Conservation (phyloP, 2,329 filamentous ascomycete genomes). For the Periconia digitata region DNA sequence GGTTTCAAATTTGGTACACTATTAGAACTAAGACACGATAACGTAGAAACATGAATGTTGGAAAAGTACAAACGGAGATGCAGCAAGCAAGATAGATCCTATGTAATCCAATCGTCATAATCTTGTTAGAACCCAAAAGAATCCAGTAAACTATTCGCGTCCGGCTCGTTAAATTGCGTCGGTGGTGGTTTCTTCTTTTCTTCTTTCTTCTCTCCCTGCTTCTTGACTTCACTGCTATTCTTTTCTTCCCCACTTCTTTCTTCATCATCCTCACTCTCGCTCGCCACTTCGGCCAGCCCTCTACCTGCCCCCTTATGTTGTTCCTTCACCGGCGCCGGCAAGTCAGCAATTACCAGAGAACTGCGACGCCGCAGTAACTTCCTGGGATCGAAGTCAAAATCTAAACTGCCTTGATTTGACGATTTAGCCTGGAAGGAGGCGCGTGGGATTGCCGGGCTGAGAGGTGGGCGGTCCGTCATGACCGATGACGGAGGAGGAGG, state of each 20-base stretch:
- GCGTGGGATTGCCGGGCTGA: slow-evolving; percentile 29
- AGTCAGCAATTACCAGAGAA: slow-evolving; percentile 78
- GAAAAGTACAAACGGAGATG: too few species aligned
- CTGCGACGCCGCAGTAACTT: slow-evolving; percentile 70
- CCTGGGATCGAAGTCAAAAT: slow-evolving; percentile 59
- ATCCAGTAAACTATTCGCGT: slow-evolving; percentile 83
- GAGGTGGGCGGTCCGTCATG: slow-evolving; percentile 15
- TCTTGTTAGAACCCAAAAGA: slow-evolving; percentile 79
- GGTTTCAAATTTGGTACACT: too few species aligned
- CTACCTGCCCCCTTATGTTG: slow-evolving; percentile 23
- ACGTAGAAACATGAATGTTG: too few species aligned
- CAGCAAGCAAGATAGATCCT: too few species aligned
- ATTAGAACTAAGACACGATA: too few species aligned
- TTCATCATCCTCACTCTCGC: slow-evolving; percentile 31
- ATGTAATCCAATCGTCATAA: too few species aligned
- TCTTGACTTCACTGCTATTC: slow-evolving; percentile 19
- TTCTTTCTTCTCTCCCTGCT: slow-evolving; percentile 39
- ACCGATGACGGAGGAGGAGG: slow-evolving; percentile 34
- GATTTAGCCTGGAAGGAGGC: slow-evolving; percentile 22
- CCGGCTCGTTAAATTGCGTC: slow-evolving; percentile 89
- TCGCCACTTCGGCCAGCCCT: slow-evolving; percentile 16
- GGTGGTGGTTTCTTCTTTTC: slow-evolving; percentile 61
- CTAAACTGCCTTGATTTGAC: slow-evolving; percentile 21
- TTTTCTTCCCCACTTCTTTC: slow-evolving; percentile 41
- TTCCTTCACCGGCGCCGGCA: slow-evolving; percentile 53